Conservation (phyloP, 2,329 filamentous ascomycete species). For the Pestalotiopsis sp. region DNA sequence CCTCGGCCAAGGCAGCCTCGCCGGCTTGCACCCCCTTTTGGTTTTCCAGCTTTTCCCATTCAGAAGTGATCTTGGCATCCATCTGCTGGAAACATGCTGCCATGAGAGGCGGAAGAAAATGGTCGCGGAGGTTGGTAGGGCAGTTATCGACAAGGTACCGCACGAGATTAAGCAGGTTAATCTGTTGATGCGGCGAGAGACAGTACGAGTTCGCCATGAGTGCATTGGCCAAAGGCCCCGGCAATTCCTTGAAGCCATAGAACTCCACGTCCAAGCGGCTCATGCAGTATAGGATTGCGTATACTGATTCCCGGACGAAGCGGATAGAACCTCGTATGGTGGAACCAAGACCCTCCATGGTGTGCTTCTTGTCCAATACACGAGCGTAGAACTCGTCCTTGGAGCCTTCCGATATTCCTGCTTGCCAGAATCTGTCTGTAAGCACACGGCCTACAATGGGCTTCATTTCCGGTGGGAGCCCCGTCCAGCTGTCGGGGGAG, state of each 20-base stretch:
- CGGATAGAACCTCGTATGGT: slow-evolving; percentile 88
- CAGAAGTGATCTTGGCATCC: slow-evolving; percentile 81
- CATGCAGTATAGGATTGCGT: slow-evolving; percentile 93
- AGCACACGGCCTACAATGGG: slow-evolving; percentile 79
- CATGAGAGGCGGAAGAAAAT: slow-evolving; percentile 85
- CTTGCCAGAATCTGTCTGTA: slow-evolving; percentile 97
- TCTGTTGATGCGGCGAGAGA: slow-evolving; percentile 90
- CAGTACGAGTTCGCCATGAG: slow-evolving; percentile 81
- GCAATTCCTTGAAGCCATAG: slow-evolving; percentile 85
- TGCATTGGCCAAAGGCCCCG: slow-evolving; percentile 79
- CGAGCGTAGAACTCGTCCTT: slow-evolving; percentile 96
- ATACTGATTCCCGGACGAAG: slow-evolving; percentile 89
- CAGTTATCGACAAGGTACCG: slow-evolving; percentile 91
- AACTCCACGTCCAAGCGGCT: slow-evolving; percentile 85
- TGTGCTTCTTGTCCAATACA: slow-evolving; percentile 85
- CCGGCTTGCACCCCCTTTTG: slow-evolving; percentile 65
- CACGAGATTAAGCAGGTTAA: slow-evolving; percentile 87
- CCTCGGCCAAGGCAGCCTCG: slow-evolving; percentile 82
- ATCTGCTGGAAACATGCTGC: slow-evolving; percentile 83
- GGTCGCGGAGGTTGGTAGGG: slow-evolving; percentile 73
- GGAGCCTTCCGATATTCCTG: slow-evolving; percentile 92
- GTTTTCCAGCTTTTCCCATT: slow-evolving; percentile 80
- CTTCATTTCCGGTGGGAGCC: slow-evolving; percentile 75
- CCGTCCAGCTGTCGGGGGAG: slow-evolving; percentile 81
- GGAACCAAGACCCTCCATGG: slow-evolving; percentile 91